Evolutionary conservation across 2,329 filamentous ascomycete genomes (phyloP), one percentile per base, ranked within the genome.

Genomic region (Monilinia aucupariae): DNA sequence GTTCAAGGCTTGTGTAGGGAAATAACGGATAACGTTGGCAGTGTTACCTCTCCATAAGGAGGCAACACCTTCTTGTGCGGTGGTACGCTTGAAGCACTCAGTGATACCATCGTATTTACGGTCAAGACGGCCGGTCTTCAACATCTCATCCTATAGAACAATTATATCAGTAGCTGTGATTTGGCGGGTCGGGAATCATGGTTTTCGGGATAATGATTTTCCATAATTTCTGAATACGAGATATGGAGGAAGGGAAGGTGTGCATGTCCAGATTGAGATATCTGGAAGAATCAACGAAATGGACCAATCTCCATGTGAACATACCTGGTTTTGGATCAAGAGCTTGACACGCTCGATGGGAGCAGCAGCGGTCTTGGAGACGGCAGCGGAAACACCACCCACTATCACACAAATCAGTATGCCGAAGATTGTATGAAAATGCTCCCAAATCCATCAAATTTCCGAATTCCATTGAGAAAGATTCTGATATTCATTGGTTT

Each of bases 271-370:
- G 32, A 70, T 66, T 45, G 61, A 64, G 63, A 63, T 58, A 66
- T 39, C 59, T 59, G 63, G 53, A 65, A 39, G 50, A 59, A 52
- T 62, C 17, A 15, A 55, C 9, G 45, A 6, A 32, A 32, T n/a
- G 15, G 61, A 60, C 54, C 43, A 62, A 17, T 43, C 54, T 52
- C 17, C 47, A 4, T 32, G 25, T 25, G 15, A 60, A 84, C 91
- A 73, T 87, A 96, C 92, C 90, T 99, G 94, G 86, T 99, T 99
- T 87, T 99, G 94, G 85, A 99, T 96, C 78, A 99, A 91, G 78
- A 99, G 94, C 92, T 99, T 99, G 84, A 99, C 89, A 92, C 94
- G 94, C 92, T 99, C 94, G 76, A 99, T 99, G 82, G 94, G 94
- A 83, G 94, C 94, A 79, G 94, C 94, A 78, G 94, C 94, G 74